These are phyloP conservation scores for Clavariopsis aquatica DNA, from an alignment of 495 filamentous ascomycete species.

Conservation along the genomic window DNA sequence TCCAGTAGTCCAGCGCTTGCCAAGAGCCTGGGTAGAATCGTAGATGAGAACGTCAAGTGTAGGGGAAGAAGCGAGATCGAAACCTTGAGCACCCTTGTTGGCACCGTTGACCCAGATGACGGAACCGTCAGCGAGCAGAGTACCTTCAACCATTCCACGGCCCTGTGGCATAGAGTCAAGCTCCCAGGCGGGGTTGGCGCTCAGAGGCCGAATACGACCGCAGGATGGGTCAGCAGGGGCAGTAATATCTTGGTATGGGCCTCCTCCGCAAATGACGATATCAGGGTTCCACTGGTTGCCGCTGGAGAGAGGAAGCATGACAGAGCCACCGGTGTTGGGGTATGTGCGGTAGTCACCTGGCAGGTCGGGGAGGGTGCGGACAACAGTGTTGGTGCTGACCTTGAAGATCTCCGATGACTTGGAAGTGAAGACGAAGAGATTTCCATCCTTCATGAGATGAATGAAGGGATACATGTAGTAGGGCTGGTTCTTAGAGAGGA, in stretches of 20 bases:
- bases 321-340: conserved; percentile 63
- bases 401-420: conserved; percentile 61
- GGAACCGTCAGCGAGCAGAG: conserved; percentile 61
- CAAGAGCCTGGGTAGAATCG: conserved; percentile 53
- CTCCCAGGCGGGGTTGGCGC: conserved; percentile 56
- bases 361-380: conserved; percentile 56
- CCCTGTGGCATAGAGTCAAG: conserved; percentile 66
- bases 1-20: conserved; percentile 55
- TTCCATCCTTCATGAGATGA: conserved; percentile 58
- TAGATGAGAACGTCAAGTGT: conserved; percentile 62
- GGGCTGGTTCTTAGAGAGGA: conserved; percentile 59
- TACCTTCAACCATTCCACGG: conserved; percentile 62
- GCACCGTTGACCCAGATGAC: conserved; percentile 62
- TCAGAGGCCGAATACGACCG: conserved; percentile 59
- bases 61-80: conserved; percentile 55
- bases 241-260: conserved; percentile 63
- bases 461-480: conserved; percentile 71
- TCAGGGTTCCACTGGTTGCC: conserved; percentile 55
- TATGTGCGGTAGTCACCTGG: conserved; percentile 63
- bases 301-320: conserved; percentile 58
- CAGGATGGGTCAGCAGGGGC: conserved; percentile 61
- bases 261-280: conserved; percentile 63
- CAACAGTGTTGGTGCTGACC: conserved; percentile 46
- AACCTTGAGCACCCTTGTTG: conserved; percentile 61
- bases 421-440: conserved; percentile 58